Base-by-base conservation (phyloP, 352 stramenopile species). In the Globisporangium nunn region DNA sequence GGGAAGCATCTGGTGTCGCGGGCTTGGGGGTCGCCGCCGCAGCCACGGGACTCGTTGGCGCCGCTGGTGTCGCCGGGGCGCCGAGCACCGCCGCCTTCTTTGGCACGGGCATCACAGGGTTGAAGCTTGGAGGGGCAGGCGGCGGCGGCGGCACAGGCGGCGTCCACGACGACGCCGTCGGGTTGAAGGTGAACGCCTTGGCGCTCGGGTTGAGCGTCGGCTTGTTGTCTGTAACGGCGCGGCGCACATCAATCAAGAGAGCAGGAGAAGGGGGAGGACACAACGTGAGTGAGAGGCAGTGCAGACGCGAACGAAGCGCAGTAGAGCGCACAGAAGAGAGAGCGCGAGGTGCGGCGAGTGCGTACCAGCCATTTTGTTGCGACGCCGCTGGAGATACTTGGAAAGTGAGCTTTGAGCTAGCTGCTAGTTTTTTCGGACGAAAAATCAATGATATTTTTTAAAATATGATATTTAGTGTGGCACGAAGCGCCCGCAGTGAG, bases 151-250 rank as follows among this genome's bases (percentile, higher is more conserved):
- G 77, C 31, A 23, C 18, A 15, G 77, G 69, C 37, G 81, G 82
- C 66, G 80, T 63, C 78, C 78, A 93, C 10, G 80, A 70, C 18
- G 68, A 70, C 11, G 82, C 82, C 31, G 64, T 58, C 12, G 78
- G 78, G 66, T 93, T 93, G 69, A 93, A 93, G 46, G 80, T 80
- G 71, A 93, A 93, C 53, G 77, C 52, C 64, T 82, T 85, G 43
- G 82, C 82, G 31, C 62, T 58, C 18, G 77, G 69, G 64, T 82
- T 91, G 46, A 93, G 63, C 54, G 57, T 39, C n/a, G 51, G 47
- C 44, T 84, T 84, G 66, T 90, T 90, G 55, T 78, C 72, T 86
- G 49, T 7, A 14, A 45, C 8, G 31, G 31, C 31, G 31, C 8
- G 5, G 5, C 40, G 40, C 11, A n/a, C 5, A 45, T n/a, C 11